A percentile compares a stretch with the other conserved stretches of the same genome.
Conservation (phyloP, 2,329 filamentous ascomycete species). For the Coleophoma crateriformis region DNA sequence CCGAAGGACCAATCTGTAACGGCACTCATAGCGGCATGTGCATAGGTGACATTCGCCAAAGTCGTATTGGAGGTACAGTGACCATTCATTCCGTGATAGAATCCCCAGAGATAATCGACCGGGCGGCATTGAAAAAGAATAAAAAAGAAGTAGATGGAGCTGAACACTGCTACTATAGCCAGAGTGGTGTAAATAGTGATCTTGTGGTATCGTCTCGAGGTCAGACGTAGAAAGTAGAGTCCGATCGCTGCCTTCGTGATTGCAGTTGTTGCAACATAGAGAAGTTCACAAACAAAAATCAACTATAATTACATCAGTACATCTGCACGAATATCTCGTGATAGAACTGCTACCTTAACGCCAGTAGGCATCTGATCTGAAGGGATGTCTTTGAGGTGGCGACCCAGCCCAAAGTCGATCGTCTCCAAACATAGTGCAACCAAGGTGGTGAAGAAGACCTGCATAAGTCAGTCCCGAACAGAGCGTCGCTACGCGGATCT, state of each 20-base stretch:
- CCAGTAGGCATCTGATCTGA: slow-evolving; percentile 9
- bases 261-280: slow-evolving; percentile 22
- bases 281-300: slow-evolving; percentile 23
- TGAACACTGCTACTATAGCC: slow-evolving; percentile 14
- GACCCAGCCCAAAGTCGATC: slow-evolving; percentile 19
- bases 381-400: slow-evolving; percentile 21
- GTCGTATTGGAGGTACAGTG: slow-evolving; percentile 23
- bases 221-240: slow-evolving; percentile 22
- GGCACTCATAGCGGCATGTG: slow-evolving; percentile 20
- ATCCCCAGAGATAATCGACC: slow-evolving; percentile 29
- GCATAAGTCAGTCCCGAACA: background rate
- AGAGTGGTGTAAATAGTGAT: slow-evolving; percentile 17
- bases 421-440: slow-evolving; percentile 16
- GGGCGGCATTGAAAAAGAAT: slow-evolving; percentile 23
- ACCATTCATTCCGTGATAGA: slow-evolving; percentile 22
- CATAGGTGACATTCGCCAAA: slow-evolving; percentile 18
- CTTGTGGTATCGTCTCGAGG: slow-evolving; percentile 18
- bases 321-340: too few species aligned
- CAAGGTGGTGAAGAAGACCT: slow-evolving; percentile 20
- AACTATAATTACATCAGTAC: slow-evolving; percentile 6
- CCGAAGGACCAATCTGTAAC: slow-evolving; percentile 24
- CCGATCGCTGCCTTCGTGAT: slow-evolving; percentile 23
- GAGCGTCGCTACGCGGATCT: background rate
- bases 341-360: slow-evolving; percentile 14
- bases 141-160: slow-evolving; percentile 23